Base-by-base conservation (phyloP, 2,329 filamentous ascomycete genomes). In the Grosmannia clavigera region DNA sequence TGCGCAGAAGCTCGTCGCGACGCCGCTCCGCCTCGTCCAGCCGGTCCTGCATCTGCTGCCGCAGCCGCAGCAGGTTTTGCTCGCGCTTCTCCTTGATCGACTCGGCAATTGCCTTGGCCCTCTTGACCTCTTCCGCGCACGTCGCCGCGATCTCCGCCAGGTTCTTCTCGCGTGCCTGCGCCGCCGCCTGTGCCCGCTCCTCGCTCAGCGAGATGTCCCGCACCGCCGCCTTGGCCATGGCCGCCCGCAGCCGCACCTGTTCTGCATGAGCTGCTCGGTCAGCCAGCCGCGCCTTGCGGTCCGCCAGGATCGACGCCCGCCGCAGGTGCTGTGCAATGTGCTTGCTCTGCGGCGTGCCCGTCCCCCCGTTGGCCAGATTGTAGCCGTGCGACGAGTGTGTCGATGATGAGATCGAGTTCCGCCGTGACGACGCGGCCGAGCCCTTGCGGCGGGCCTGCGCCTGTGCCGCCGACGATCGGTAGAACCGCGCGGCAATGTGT, bases 261-360 rank as follows among this genome's bases (percentile, higher is more conserved):
- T 94, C 89, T 27, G 87, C 89, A 71, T 94, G 88, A 9, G 87
- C 87, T 33, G 89, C 89, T 60, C 88, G 79, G 70, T 92, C 88
- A 59, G 89, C 88, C 22, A 94, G 78, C 25, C 88, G 82, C 16
- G 88, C 88, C 69, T 89, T 90, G 63, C 89, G 85, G 65, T 87
- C 86, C 71, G 92, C 88, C 63, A 92, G 81, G 61, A 92, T 92
- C 19, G 87, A 90, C 56, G 87, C 85, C 58, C 89, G 84, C 52
- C 89, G 88, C 60, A 91, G 78, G 69, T 91, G 88, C 69, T 91
- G 88, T 60, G 88, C 87, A 60, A 91, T 77, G 71, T 89, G 81
- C 70, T 88, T 88, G 76, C 85, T 90, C 73, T 90, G 87, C 25
- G 82, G 81, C n/a, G 73, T 31, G 3, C 25, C 50, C 68, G n/a